Base-by-base conservation (phyloP, 129 eudicot species). In the Lonicera japonica region DNA sequence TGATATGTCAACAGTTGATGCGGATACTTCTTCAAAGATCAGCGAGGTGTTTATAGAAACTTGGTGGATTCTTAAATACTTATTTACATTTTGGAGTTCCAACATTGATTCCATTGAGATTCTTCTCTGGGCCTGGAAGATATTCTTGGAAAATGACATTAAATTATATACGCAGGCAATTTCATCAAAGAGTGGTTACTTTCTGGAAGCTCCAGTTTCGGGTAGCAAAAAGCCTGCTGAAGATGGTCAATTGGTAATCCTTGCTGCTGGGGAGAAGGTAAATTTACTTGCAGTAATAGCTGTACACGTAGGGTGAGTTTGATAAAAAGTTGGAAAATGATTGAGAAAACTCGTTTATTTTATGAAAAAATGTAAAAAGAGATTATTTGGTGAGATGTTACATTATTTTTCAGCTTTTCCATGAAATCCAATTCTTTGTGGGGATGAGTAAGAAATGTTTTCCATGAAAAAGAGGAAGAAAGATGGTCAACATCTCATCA, bases 151-250 rank as follows among this genome's bases (percentile, higher is more conserved):
- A n/a, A n/a, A n/a, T n/a, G n/a, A n/a, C n/a, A n/a, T n/a, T n/a
- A 29, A 1, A 6, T 29, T 13, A 8, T 79, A 56, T 66, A 57
- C 60, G 14, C 77, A 92, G 99, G 99, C 83, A 29, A 75, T 94
- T 51, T 70, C 71, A 62, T 75, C 76, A 19, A 94, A 94, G 70
- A 87, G 99, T 51, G 99, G 99, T 52, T 16, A 5, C 61, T 94
- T 88, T 61, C 82, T 94, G 58, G 99, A 94, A 81, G 96, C 80
- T 72, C 99, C 99, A 0, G 99, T 94, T 22, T 94, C 99, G 21
- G 99, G 99, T 34, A 94, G 99, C 86, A 94, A 94, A 81, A 88
- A 94, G 53, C 99, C 96, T 29, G 99, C 99, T 56, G 99, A 94
- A 82, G 96, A 88, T 61, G 99, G 99, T 70, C 98, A 92, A 66